A percentile compares a stretch with the other conserved stretches of the same genome.
phyloP scores from a whole-genome alignment of 2,329 filamentous ascomycete genomes.

The Fusarium pseudograminearum region DNA sequence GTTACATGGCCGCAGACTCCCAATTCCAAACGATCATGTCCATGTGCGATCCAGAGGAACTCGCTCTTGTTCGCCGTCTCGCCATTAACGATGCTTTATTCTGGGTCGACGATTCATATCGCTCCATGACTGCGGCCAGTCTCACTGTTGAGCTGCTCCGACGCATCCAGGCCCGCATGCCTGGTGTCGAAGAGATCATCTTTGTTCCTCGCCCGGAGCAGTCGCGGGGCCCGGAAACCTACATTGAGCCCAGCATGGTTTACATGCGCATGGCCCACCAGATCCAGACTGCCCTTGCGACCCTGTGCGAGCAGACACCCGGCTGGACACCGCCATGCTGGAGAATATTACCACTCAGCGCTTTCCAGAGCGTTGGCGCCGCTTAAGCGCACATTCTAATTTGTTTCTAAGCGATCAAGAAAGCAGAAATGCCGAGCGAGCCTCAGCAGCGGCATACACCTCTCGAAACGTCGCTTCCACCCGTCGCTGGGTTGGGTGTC shows the following conservation, averaged over 20 bases:
- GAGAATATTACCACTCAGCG: conserved; percentile 52
- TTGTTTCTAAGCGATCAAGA: not conserved
- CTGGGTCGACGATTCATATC: conserved; percentile 53
- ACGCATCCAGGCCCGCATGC: conserved; percentile 55
- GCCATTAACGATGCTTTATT: conserved; percentile 62
- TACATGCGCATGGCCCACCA: conserved; percentile 54
- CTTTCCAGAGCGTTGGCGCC: conserved; percentile 39
- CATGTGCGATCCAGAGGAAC: conserved; percentile 57
- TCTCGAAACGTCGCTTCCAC: conserved; percentile 15
- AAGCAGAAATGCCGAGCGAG: conserved; percentile 23
- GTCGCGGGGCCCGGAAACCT: conserved; percentile 48
- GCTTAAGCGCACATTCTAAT: not conserved
- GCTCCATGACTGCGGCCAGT: conserved; percentile 55
- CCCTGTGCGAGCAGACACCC: conserved; percentile 48
- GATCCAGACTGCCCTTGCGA: conserved; percentile 53
- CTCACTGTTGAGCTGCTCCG: conserved; percentile 57
- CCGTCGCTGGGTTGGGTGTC: not conserved
- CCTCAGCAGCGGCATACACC: not conserved
- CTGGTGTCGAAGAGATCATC: conserved; percentile 56
- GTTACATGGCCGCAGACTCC: conserved; percentile 59
- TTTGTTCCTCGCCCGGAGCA: conserved; percentile 59
- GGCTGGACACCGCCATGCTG: conserved; percentile 54
- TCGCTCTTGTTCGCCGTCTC: conserved; percentile 56
- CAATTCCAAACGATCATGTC: conserved; percentile 60
- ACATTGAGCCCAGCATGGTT: conserved; percentile 50